These are phyloP conservation scores for Aristolochia californica DNA, from an alignment of 164 flowering plant genomes.

Conservation along the genomic window DNA sequence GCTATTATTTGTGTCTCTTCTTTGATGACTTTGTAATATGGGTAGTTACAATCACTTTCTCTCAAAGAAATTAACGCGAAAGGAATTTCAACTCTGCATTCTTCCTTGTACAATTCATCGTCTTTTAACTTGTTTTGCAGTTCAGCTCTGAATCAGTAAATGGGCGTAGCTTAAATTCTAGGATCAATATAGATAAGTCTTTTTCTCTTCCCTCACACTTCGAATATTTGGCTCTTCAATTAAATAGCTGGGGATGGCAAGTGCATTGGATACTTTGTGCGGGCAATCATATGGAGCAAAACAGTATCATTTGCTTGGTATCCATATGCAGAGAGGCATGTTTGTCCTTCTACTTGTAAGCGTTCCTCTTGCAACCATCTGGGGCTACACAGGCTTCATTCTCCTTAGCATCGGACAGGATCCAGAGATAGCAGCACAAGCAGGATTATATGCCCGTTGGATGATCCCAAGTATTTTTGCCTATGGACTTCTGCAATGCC, in stretches of 20 bases:
- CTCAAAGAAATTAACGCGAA: no score
- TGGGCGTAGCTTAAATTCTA: no score
- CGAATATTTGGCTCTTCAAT: no score
- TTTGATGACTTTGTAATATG: no score
- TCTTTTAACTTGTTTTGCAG: no score
- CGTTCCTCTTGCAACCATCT: slow-evolving; percentile 10
- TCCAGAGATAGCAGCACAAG: slow-evolving; percentile 11
- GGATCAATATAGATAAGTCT: no score
- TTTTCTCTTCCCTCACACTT: no score
- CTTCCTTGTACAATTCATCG: no score
- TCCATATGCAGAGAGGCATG: slow-evolving; percentile 15
- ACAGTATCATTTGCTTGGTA: slow-evolving; percentile 17
- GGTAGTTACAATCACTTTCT: no score
- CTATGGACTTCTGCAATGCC: slow-evolving; percentile 10
- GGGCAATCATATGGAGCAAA: slow-evolving; percentile 19
- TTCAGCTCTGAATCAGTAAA: no score
- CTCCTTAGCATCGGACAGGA: slow-evolving; percentile 11
- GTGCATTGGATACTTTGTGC: slow-evolving; percentile 14
- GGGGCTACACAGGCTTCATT: slow-evolving; percentile 5
- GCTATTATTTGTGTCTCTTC: background rate
- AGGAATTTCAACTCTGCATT: no score
- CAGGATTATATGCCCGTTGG: slow-evolving; percentile 13
- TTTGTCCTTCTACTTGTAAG: slow-evolving; percentile 9
- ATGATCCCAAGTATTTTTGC: slow-evolving; percentile 16
- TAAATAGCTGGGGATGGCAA: slow-evolving; percentile 10